phyloP scores from a whole-genome alignment of 23 red algal genomes.

The Gracilaria domingensis region DNA sequence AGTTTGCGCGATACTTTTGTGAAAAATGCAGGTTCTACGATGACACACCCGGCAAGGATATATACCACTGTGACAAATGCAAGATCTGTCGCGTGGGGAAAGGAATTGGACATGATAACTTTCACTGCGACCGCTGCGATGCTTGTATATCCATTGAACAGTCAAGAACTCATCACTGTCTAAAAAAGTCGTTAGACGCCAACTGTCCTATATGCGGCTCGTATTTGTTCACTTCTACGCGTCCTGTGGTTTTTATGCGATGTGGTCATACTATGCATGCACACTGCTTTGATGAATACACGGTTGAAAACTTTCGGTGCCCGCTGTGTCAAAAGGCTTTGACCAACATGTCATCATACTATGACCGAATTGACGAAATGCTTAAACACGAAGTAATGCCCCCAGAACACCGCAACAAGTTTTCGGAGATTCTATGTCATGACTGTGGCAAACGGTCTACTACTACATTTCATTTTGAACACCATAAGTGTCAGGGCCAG shows the following conservation, averaged over 20 bases:
- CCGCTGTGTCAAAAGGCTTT: slow-evolving; percentile 93
- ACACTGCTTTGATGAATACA: slow-evolving; percentile 88
- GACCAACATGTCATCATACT: slow-evolving; percentile 91
- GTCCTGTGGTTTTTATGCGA: slow-evolving; percentile 90
- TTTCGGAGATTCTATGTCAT: slow-evolving; percentile 87
- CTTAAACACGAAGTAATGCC: slow-evolving; percentile 72
- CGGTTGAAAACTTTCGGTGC: slow-evolving; percentile 74
- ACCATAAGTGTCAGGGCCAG: slow-evolving; percentile 75
- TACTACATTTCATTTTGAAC: slow-evolving; percentile 86
- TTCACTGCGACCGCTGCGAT: slow-evolving; percentile 97
- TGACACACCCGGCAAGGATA: slow-evolving; percentile 78
- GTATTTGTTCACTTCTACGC: slow-evolving; percentile 88
- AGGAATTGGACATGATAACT: slow-evolving; percentile 92
- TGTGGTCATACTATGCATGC: slow-evolving; percentile 99
- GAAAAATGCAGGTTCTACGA: slow-evolving; percentile 90
- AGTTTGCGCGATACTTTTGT: slow-evolving; percentile 93
- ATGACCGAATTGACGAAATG: slow-evolving; percentile 70
- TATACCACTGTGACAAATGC: slow-evolving; percentile 98
- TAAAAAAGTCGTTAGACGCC: slow-evolving; percentile 88
- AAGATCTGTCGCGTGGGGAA: slow-evolving; percentile 96
- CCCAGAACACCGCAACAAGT: slow-evolving; percentile 69
- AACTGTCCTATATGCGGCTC: slow-evolving; percentile 95
- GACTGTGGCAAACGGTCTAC: slow-evolving; percentile 79
- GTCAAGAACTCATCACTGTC: slow-evolving; percentile 80
- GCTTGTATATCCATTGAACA: slow-evolving; percentile 82